Base-by-base conservation (phyloP, 331 rosid species). In the Erythrophleum ivorense region DNA sequence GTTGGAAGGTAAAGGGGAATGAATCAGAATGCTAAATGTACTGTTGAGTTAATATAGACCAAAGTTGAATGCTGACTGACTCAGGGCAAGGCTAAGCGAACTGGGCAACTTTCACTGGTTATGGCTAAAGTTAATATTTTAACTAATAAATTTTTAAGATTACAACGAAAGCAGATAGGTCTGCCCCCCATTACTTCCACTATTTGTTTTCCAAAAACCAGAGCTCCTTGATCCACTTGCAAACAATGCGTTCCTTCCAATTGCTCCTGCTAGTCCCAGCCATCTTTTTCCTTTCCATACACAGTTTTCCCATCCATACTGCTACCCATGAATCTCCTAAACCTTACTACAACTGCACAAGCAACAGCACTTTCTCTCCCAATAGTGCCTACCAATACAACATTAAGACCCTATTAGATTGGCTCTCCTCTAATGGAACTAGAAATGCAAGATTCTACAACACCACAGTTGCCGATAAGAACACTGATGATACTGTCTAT, bases 351-450 rank as follows among this genome's bases (percentile, higher is more conserved):
- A 0, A 49, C 52, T 85, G 92, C 78, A 16, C 79, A 82, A 87
- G 67, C 58, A 71, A 78, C 21, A 13, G 14, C 41, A 85, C 67
- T 79, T 84, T 36, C 79, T 29, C 84, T 15, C 10, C 81, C 38
- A 69, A 73, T 59, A 59, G 83, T 79, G 14, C 64, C 38, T 82
- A 79, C 84, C 60, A 65, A 18, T 66, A 84, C 46, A 89, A 80
- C 62, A 67, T 75, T 21, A 54, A 69, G 16, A 71, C 48, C 76
- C 88, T 90, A 45, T 70, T 90, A 24, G 67, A 79, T 19, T 82
- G 83, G n/a, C 86, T 88, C 72, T 85, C 88, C 41, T 68, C 87
- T 48, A 80, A 55, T 73, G 84, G 48, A 76, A 31, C 73, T 3
- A 11, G 4, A 7, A 34, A 41, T 24, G 34, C 63, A 48, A 64